Conservation (phyloP, 1,284 basidiomycete genomes). For the Leccinum pachyderme region DNA sequence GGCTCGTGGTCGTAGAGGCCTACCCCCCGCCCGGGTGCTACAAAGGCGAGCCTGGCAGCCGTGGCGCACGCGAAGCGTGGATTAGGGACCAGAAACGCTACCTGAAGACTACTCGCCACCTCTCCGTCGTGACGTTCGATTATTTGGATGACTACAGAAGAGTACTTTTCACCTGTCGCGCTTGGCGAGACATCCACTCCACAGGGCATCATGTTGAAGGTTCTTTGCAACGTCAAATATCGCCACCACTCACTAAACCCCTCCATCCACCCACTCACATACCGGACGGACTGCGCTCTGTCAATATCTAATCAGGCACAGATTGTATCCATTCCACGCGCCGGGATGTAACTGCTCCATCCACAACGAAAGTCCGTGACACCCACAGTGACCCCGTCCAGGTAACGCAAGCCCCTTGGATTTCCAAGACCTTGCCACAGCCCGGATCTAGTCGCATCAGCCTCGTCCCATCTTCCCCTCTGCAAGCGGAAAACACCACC, state of each 20-base stretch:
- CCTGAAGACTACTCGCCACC: constrained; percentile 6
- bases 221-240: constrained; percentile 4
- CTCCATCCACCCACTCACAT: background rate
- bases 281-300: background rate
- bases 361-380: background rate
- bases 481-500: background rate
- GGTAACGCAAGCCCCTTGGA: constrained; percentile 6
- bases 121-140: constrained; percentile 10
- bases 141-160: constrained; percentile 6
- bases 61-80: background rate
- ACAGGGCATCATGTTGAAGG: constrained; percentile 5
- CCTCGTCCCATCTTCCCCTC: background rate
- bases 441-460: constrained; percentile 7
- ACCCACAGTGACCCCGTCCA: constrained; percentile 1
- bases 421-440: constrained; percentile 8
- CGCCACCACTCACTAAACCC: background rate
- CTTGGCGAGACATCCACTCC: background rate
- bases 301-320: background rate
- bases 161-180: constrained; percentile 13
- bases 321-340: background rate
- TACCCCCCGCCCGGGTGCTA: background rate
- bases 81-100: constrained; percentile 10
- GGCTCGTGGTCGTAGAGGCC: background rate
- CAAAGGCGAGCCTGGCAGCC: background rate
- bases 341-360: background rate